Base-by-base conservation (phyloP, 1,139 yeast species). In the Hansenula lynferdii region DNA sequence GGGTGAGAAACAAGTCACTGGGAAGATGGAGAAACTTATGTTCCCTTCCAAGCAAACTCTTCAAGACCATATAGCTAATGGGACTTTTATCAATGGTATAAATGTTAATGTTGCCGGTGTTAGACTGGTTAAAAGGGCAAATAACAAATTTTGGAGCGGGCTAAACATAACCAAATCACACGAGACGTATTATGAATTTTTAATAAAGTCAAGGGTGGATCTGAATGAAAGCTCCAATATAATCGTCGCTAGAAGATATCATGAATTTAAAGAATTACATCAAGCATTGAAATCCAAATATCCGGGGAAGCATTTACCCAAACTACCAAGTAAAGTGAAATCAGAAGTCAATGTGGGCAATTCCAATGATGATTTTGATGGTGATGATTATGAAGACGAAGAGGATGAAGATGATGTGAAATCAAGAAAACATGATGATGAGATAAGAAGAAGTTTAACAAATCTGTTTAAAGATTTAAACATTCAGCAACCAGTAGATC, bases 301-400 rank as follows among this genome's bases (percentile, higher is more conserved):
- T 49, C 95, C 96, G 0, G 95, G 95, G 0, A 70, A 81, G 35
- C 73, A 73, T 53, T 54, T 85, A 24, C 84, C 94, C 0, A 70
- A 69, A 10, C 61, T 85, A 12, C 87, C 97, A 51, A 53, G 74
- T 36, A 62, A 80, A 63, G 70, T 72, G 58, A 64, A 48, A 39
- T 43, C 54, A 10, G 58, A 53, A 40, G 44, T 50, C 19, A 42
- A 35, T 18, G 43, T 49, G 6, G 56, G 46, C 21, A 42, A 39
- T 6, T 45, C 35, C 8, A 45, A 44, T 21, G 42, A 31, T 19
- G 41, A 35, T 12, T 39, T 42, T 5, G 50, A 42, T 15, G 44
- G 38, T 21, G 42, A 28, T 4, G 36, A 40, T 12, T 27, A 36
- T 6, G 35, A 28, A 16, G 39, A 42, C 4, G 56, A 50, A 6